Evolutionary conservation across 2,329 filamentous ascomycete species (phyloP), one percentile per base, ranked within the genome.

Genomic region (Colletotrichum liaoningense): DNA sequence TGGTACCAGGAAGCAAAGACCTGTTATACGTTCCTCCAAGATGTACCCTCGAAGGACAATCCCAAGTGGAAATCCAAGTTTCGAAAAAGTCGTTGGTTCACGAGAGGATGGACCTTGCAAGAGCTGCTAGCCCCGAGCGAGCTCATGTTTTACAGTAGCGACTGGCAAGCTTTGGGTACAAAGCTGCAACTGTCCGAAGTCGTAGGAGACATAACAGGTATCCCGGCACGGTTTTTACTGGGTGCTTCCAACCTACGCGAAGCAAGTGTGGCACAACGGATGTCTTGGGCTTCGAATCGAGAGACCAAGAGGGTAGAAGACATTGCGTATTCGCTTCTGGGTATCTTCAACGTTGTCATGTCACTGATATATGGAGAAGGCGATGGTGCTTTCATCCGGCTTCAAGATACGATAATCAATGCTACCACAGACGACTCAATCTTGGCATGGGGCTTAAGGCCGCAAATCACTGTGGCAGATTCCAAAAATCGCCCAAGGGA

Each of bases 201-300:
- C 52, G 68, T 84, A 2, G 76, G 77, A 8, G 58, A 69, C 8
- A 77, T 81, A n/a, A 84, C 83, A 1, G 73, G 75, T 0, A 82
- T 84, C 12, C 73, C 75, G 0, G 67, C 55, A 12, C 59, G 33
- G 1, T 73, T 64, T 12, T 30, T 77, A 0, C 28, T 76, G 0
- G 73, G 76, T 1, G n/a, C 58, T 3, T 12, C 58, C 1, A 24
- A 60, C 0, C n/a, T 77, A 1, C 58, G 59, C 6, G 14, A 30
- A 4, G 75, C 75, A 4, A 78, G 75, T 2, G 67, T 78, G 7
- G 76, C 77, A 0, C 74, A 78, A 7, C 76, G 77, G 0, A 77
- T 78, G 76, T 74, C 73, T 1, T 78, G 77, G 77, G 76, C 76
- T 14, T 67, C 76, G 0, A 63, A 63, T 1, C 58, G 77, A 4